Evolutionary conservation across 2,329 filamentous ascomycete genomes (phyloP), one percentile per base, ranked within the genome.

Genomic region (Fonsecaea pugnacius): DNA sequence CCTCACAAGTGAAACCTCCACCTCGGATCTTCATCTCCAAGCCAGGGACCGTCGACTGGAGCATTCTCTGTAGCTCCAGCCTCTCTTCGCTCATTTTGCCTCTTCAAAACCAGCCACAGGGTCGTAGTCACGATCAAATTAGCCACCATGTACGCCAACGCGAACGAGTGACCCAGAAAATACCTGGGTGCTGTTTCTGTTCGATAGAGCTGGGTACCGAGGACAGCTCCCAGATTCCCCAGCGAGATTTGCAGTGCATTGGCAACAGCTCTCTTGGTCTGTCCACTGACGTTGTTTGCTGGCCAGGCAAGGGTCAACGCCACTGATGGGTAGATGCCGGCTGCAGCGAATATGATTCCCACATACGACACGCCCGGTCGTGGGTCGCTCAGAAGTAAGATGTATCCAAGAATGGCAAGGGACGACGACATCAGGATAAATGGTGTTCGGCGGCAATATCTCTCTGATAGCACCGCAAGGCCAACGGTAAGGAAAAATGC

Each of bases 211-310:
- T 91, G 88, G 1, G 88, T 91, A 0, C 88, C 89, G 27, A 91
- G 70, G 0, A 69, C 58, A 2, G 63, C 63, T 3, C 88, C 89
- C 1, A 89, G 72, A 68, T 90, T 91, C 0, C 88, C 89, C 57
- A 91, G 87, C 9, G 85, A 88, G 63, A 91, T 90, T 70, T 90
- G 88, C 83, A 91, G 85, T 0, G 86, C 89, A 54, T 88, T 90
- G 2, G 85, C 86, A 3, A 87, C 85, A 0, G 86, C 87, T 0
- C 89, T 81, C 75, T 91, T 91, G 0, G 87, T 89, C 75, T 90
- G 87, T 0, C 87, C 87, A 0, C 86, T 87, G 0, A 91, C 86
- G 64, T 91, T 91, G 73, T 89, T 89, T 1, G 88, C 88, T 0
- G 88, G 87, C 88, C 89, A 91, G 0, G 85, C 87, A 0, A 91